Evolutionary conservation across 257 asterid species (phyloP).

Genomic region (Buddleja alternifolia): DNA sequence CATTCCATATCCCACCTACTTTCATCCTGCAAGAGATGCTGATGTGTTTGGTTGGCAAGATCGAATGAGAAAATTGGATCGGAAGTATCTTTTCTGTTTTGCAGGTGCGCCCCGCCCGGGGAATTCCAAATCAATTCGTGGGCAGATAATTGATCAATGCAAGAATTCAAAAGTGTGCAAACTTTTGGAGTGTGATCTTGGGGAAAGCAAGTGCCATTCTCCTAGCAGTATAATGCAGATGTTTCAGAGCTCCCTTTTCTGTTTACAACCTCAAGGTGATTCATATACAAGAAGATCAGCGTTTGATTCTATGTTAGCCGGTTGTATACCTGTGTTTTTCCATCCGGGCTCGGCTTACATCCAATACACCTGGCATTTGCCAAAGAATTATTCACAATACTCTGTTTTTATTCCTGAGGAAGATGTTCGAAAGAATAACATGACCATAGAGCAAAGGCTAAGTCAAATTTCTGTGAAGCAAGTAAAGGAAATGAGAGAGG

Average conservation of each 20-base stretch:
- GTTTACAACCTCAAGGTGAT: slow-evolving; percentile 91
- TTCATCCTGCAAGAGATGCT: slow-evolving; percentile 75
- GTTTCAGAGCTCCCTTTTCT: slow-evolving; percentile 80
- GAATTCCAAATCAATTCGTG: slow-evolving; percentile 67
- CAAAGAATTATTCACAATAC: slow-evolving; percentile 55
- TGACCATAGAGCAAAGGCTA: slow-evolving; percentile 66
- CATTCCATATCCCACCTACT: slow-evolving; percentile 87
- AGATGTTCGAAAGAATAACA: slow-evolving; percentile 51
- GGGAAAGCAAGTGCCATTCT: slow-evolving; percentile 85
- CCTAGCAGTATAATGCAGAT: slow-evolving; percentile 85
- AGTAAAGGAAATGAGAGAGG: slow-evolving; percentile 72
- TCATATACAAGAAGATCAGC: slow-evolving; percentile 91
- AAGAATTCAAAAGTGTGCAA: slow-evolving; percentile 57
- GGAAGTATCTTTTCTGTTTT: slow-evolving; percentile 78
- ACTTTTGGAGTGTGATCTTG: slow-evolving; percentile 68
- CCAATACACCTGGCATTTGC: slow-evolving; percentile 91
- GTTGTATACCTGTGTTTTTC: slow-evolving; percentile 89
- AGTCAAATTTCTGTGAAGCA: slow-evolving; percentile 47
- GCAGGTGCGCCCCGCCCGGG: slow-evolving; percentile 93
- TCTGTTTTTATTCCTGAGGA: slow-evolving; percentile 80
- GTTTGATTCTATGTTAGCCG: slow-evolving; percentile 83
- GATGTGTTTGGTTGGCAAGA: slow-evolving; percentile 78
- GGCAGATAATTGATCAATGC: slow-evolving; percentile 73
- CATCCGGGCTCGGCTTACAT: slow-evolving; percentile 91
- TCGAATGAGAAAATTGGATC: slow-evolving; percentile 60